Base-by-base conservation (phyloP, 768 basidiomycete genomes). In the Xanthoconium purpureum region DNA sequence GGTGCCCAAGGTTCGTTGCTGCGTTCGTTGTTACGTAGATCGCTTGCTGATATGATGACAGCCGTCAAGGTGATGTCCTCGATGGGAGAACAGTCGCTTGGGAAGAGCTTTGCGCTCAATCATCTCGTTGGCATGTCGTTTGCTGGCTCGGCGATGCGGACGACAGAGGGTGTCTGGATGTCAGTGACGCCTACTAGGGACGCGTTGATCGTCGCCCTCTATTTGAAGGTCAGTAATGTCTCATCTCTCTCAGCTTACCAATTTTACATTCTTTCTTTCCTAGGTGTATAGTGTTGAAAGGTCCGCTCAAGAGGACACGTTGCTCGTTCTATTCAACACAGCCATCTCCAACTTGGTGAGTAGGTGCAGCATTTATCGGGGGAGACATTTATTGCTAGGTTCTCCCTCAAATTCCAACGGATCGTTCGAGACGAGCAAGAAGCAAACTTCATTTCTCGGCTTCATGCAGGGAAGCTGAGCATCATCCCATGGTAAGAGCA, bases 351-450 rank as follows among this genome's bases (percentile, higher is more conserved):
- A 24, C 24, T 24, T 24, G 24, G 24, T 24, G 24, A 24, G 24
- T 24, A 24, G 24, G 24, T 4, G 24, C 24, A 24, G 24, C 24
- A 24, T 24, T 24, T 24, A 24, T 24, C 4, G 24, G 2, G 24
- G 24, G 24, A 24, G n/a, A n/a, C 30, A 0, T 33, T 37, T 2
- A 0, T 8, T 54, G 6, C 6, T 37, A 85, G 83, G 52, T 85
- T 85, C 61, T 74, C 73, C 3, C 71, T 78, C 13, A 84, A 85
- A 56, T 81, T 85, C 61, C 72, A 82, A 68, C 75, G 78, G 67
- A 85, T 86, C 20, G 83, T 87, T 17, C 76, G 80, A 53, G 75
- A 82, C 4, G 83, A 87, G 55, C 82, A 84, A 65, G 80, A 75
- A 32, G 72, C 78, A 0, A 87, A 87, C 57, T 85, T 87, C 61